phyloP scores from a whole-genome alignment of 2,329 filamentous ascomycete genomes.

The Dactylellina cionopaga region DNA sequence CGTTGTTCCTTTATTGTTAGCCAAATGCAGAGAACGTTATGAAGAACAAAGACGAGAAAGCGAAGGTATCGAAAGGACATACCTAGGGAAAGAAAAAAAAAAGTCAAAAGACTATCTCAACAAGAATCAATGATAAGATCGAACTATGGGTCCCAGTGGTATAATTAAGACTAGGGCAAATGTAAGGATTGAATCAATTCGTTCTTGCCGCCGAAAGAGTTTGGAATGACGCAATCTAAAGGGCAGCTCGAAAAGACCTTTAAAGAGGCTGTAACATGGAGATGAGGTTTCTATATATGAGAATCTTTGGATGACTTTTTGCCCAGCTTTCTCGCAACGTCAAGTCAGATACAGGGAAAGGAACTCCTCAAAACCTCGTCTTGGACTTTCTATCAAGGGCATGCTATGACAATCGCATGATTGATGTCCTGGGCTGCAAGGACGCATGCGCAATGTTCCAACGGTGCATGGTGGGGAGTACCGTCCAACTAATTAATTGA shows the following conservation, averaged over 20 bases:
- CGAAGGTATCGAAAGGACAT: too few relatives aligned
- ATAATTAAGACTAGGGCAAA: conserved; percentile 27
- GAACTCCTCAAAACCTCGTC: conserved; percentile 36
- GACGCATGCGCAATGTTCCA: conserved; percentile 11
- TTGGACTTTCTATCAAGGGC: conserved; percentile 21
- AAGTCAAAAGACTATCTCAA: conserved; percentile 20
- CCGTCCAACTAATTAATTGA: too few relatives aligned
- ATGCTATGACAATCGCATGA: conserved; percentile 50
- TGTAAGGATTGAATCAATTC: conserved; percentile 6
- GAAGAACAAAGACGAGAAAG: not conserved
- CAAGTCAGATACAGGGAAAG: conserved; percentile 35
- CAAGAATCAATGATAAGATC: conserved; percentile 21
- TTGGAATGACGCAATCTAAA: conserved; percentile 39
- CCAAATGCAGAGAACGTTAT: not conserved
- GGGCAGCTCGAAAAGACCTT: conserved; percentile 9
- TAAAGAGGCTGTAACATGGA: conserved; percentile 22
- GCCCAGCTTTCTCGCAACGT: not conserved
- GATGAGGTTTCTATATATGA: conserved; percentile 47
- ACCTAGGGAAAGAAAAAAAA: conserved; percentile 5
- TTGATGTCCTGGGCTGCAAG: conserved; percentile 27
- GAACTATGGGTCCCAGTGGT: conserved; percentile 12
- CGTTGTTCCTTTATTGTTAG: conserved; percentile 26
- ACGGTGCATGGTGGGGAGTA: conserved; percentile 21
- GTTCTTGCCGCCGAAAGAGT: conserved; percentile 33
- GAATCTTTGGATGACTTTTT: conserved; percentile 15